Conservation (phyloP, 2,329 filamentous ascomycete species). For the Microsporum canis region DNA sequence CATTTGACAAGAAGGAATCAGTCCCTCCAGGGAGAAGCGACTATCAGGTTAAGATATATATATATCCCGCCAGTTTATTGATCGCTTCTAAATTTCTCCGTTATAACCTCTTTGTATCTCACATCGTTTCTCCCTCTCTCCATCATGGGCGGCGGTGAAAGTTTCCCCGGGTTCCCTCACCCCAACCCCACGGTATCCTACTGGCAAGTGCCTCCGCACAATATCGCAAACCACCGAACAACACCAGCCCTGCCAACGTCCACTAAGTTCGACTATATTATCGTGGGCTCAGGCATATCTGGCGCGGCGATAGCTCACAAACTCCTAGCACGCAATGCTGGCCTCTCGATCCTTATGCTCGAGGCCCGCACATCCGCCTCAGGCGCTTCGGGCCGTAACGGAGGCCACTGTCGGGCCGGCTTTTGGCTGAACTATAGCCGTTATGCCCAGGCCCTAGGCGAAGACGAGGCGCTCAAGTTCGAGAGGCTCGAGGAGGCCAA, state of each 20-base stretch:
- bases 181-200: background rate
- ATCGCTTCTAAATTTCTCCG: too few relatives aligned
- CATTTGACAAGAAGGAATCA: too few relatives aligned
- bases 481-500: background rate
- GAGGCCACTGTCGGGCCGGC: background rate
- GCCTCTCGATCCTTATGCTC: background rate
- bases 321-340: background rate
- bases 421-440: background rate
- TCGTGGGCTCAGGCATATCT: background rate
- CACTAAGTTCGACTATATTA: background rate
- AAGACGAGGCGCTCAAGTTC: slow-evolving; percentile 1
- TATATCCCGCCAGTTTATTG: too few relatives aligned
- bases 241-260: background rate
- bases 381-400: background rate
- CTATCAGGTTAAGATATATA: too few relatives aligned
- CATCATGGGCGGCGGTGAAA: background rate
- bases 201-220: background rate
- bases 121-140: background rate
- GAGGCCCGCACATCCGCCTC: background rate
- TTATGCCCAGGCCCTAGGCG: background rate
- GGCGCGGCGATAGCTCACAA: background rate
- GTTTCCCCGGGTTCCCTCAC: background rate
- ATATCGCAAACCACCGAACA: background rate
- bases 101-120: background rate
- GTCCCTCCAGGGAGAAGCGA: too few relatives aligned